Evolutionary conservation across 768 basidiomycete species (phyloP).

Genomic region (Pilatotrama ljubarskyi): DNA sequence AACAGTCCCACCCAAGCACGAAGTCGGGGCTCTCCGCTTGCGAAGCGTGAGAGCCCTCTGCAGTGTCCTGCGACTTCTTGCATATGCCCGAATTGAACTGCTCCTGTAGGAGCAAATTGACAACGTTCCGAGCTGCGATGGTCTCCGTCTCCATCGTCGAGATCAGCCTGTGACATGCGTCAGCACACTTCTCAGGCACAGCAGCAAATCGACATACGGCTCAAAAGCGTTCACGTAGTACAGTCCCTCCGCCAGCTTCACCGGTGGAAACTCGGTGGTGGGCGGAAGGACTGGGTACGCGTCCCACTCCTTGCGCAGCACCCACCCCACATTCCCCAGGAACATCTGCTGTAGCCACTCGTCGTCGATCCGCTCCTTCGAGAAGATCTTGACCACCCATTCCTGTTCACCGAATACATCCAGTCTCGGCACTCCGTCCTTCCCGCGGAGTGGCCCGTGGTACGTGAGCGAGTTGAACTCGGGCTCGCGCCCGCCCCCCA

Average conservation of each 20-base stretch:
- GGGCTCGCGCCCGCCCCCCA: constrained; percentile 46
- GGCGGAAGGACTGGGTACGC: constrained; percentile 77
- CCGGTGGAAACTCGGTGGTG: constrained; percentile 66
- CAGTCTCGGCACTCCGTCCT: constrained; percentile 39
- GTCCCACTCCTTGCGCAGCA: constrained; percentile 84
- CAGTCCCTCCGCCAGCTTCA: constrained; percentile 74
- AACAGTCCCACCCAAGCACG: constrained; percentile 28
- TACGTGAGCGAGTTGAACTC: constrained; percentile 90
- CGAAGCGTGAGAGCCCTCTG: constrained; percentile 21
- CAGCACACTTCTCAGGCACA: constrained; percentile 4
- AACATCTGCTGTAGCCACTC: constrained; percentile 72
- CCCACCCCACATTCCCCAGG: constrained; percentile 70
- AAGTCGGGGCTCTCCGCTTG: constrained; percentile 20
- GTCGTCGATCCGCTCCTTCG: constrained; percentile 60
- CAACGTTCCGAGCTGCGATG: constrained; percentile 76
- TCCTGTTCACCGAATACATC: constrained; percentile 37
- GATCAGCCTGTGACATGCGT: constrained; percentile 55
- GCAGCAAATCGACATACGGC: constrained; percentile 55
- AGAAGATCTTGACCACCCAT: constrained; percentile 90
- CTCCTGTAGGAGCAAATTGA: constrained; percentile 75
- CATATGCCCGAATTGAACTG: constrained; percentile 73
- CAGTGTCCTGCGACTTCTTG: constrained; percentile 23
- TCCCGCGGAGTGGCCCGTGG: constrained; percentile 53
- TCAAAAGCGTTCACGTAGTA: constrained; percentile 95
- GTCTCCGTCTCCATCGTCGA: constrained; percentile 96